Conservation (phyloP, 2,329 filamentous ascomycete genomes). For the Parastagonospora avenae region DNA sequence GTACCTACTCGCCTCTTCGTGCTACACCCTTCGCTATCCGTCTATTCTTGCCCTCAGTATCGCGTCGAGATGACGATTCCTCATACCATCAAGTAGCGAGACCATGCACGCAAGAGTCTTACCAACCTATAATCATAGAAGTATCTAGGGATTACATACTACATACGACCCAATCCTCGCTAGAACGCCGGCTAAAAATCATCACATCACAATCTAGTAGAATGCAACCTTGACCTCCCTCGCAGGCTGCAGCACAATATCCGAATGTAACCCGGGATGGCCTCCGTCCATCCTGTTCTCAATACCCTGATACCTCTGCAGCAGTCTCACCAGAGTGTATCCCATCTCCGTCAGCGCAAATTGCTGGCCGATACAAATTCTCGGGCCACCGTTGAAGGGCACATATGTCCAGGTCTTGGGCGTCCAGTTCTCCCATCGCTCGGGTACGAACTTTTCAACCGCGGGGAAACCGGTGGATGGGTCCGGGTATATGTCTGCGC, state of each 20-base stretch:
- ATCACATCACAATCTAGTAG: neutral
- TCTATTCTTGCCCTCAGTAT: no score
- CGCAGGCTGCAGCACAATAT: constrained; percentile 56
- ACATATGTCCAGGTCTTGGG: constrained; percentile 57
- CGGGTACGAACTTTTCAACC: constrained; percentile 52
- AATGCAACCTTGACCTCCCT: constrained; percentile 49
- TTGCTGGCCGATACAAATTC: constrained; percentile 59
- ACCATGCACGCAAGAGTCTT: no score
- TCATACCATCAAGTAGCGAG: no score
- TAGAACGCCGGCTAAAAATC: no score
- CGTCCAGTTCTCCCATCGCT: constrained; percentile 57
- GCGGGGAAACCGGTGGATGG: constrained; percentile 47
- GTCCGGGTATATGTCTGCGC: constrained; percentile 55
- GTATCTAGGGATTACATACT: no score
- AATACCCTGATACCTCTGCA: constrained; percentile 52
- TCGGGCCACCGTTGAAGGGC: constrained; percentile 55
- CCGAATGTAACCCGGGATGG: constrained; percentile 49
- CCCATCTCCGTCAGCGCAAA: constrained; percentile 58
- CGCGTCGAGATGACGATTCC: no score
- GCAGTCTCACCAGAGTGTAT: constrained; percentile 53
- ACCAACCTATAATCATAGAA: no score
- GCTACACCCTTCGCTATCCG: no score
- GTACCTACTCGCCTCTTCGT: no score
- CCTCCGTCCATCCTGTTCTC: constrained; percentile 47
- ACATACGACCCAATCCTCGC: no score